Evolutionary conservation across 2,329 filamentous ascomycete species (phyloP), one percentile per base, ranked within the genome.

Genomic region (Hypoxylon sp.): DNA sequence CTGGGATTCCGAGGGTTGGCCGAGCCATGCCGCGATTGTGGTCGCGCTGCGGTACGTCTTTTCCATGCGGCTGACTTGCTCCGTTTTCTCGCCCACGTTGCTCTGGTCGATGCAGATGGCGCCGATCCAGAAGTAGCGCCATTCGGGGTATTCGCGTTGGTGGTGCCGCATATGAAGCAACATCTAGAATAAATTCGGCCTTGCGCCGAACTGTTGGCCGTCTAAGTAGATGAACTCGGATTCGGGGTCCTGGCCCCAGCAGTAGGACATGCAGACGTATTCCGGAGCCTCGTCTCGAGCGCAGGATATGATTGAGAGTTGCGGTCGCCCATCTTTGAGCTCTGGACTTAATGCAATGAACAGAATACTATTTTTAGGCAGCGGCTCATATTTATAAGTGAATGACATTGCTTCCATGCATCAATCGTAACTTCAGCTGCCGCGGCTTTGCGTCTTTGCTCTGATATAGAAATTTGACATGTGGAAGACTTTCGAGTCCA

Each of bases 181-280:
- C 26, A 26, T 26, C 26, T 57, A 52, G 44, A 57, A 63, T n/a
- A 63, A 39, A 35, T 63, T 63, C 8, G 39, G 50, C 14, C 50
- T 17, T 22, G 29, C 53, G 33, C 22, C 13, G 10, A 63, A 59
- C 14, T 17, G 13, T 19, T 48, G 17, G 22, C 26, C 42, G 24
- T 65, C 11, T 6, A 55, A 29, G 22, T 54, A 65, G 42, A 66
- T 47, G 42, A 37, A 52, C 29, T 60, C 51, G n/a, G 57, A 46
- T 47, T 60, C 50, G 17, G 50, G 17, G 11, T 51, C 57, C 42
- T 29, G 42, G n/a, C 51, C 63, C 57, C 57, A 60, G 29, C 57
- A 52, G 33, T 60, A 66, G 29, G 57, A 66, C 24, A 60, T 60
- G 29, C 14, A 55, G 31, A 66, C 51, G 35, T 60, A 51, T 3